These are phyloP conservation scores for Spinacia oleracea DNA, from an alignment of 179 eudicot species.

Conservation along the genomic window DNA sequence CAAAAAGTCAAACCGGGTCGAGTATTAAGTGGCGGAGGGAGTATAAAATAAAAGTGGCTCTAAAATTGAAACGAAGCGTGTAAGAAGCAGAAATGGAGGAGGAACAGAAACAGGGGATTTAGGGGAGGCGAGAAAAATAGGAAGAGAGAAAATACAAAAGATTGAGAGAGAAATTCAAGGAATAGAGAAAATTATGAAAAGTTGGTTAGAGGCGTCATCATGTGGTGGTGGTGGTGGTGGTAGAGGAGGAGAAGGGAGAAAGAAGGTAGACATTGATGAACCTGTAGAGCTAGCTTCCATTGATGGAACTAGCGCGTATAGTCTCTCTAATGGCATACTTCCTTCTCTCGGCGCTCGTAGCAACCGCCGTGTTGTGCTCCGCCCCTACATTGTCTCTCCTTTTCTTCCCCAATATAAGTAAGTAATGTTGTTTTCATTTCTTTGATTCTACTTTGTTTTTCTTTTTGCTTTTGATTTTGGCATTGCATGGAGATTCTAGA, in stretches of 20 bases:
- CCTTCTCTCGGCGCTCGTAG: slow-evolving; percentile 73
- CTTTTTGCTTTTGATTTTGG: not conserved
- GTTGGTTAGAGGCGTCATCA: not conserved
- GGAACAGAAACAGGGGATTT: not conserved
- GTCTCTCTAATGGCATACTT: slow-evolving; percentile 51
- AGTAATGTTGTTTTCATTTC: not conserved
- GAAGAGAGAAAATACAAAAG: not conserved
- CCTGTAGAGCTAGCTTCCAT: slow-evolving; percentile 17
- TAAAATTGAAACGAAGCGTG: not conserved
- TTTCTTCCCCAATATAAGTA: slow-evolving; percentile 58
- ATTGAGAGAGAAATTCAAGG: not conserved
- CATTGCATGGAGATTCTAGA: not conserved
- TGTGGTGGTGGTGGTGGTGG: slow-evolving; percentile 7
- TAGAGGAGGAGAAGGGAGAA: not conserved
- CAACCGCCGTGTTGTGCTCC: slow-evolving; percentile 39
- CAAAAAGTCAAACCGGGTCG: no score
- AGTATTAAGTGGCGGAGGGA: no score
- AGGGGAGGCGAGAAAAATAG: not conserved
- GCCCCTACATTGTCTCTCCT: slow-evolving; percentile 50
- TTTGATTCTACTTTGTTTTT: not conserved
- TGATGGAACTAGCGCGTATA: slow-evolving; percentile 47
- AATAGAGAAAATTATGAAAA: not conserved
- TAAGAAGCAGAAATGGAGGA: not conserved
- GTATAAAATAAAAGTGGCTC: not conserved
- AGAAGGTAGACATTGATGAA: not conserved